Percentiles rank a stretch among this genome's conserved stretches.
Evolutionary conservation across 495 filamentous ascomycete genomes (phyloP).

Genomic region (Aspergillus conjunctus): DNA sequence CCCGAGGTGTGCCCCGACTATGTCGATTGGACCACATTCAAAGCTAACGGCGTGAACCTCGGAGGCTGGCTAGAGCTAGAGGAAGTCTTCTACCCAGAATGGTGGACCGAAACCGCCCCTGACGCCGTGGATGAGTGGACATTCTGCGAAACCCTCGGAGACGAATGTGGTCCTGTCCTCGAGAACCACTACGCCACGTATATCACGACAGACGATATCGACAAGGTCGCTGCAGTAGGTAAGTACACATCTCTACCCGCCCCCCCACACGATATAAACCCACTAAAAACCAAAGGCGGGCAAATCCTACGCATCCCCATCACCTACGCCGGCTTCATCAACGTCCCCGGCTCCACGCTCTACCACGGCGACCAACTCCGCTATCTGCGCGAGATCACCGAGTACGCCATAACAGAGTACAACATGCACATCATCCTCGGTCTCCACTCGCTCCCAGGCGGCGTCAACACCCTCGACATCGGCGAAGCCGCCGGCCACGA

Average conservation of each 20-base stretch:
- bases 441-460: constrained; percentile 34
- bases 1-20: constrained; percentile 4
- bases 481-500: constrained; percentile 29
- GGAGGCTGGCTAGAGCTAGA: constrained; percentile 38
- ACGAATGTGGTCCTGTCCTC: constrained; percentile 22
- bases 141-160: constrained; percentile 29
- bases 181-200: constrained; percentile 30
- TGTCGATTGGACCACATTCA: constrained; percentile 30
- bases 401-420: constrained; percentile 27
- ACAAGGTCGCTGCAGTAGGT: constrained; percentile 24
- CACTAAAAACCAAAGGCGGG: neutral
- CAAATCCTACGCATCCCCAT: constrained; percentile 33
- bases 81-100: constrained; percentile 30
- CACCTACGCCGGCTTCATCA: constrained; percentile 22
- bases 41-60: constrained; percentile 31
- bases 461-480: constrained; percentile 30
- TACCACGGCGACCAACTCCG: constrained; percentile 28
- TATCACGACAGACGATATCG: constrained; percentile 29
- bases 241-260: neutral
- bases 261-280: neutral
- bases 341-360: constrained; percentile 29
- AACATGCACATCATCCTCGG: constrained; percentile 33
- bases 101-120: constrained; percentile 25
- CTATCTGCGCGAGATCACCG: constrained; percentile 23
- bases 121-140: constrained; percentile 31